Percentiles rank a stretch among this genome's conserved stretches.
Conservation (phyloP, 1,284 basidiomycete species). For the Ustilago xerochloae region DNA sequence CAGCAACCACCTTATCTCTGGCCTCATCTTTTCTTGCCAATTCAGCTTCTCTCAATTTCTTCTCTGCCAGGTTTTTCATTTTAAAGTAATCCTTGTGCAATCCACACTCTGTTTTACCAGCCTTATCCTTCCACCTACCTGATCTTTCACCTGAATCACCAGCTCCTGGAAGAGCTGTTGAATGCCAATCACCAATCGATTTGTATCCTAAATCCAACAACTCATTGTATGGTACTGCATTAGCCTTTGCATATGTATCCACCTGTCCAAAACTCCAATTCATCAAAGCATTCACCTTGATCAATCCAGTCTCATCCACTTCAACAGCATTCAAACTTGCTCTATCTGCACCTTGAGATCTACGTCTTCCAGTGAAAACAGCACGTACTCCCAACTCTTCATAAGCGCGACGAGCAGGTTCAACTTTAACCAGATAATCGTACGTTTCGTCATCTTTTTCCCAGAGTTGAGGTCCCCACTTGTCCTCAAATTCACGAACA, state of each 20-base stretch:
- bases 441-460: slow-evolving; percentile 87
- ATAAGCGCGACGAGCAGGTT: slow-evolving; percentile 91
- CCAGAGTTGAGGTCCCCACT: slow-evolving; percentile 87
- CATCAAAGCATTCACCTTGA: slow-evolving; percentile 95
- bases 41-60: slow-evolving; percentile 62
- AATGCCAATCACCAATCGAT: slow-evolving; percentile 97
- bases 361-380: slow-evolving; percentile 92
- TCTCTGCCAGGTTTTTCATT: slow-evolving; percentile 63
- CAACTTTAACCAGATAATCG: slow-evolving; percentile 94
- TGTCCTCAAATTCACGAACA: slow-evolving; percentile 80
- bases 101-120: slow-evolving; percentile 92
- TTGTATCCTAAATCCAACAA: slow-evolving; percentile 91
- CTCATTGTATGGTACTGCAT: slow-evolving; percentile 89
- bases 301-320: slow-evolving; percentile 87
- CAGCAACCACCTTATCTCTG: slow-evolving; percentile 33
- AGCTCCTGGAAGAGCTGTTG: slow-evolving; percentile 76
- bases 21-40: slow-evolving; percentile 56
- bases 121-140: slow-evolving; percentile 88
- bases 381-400: slow-evolving; percentile 81
- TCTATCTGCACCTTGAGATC: slow-evolving; percentile 90
- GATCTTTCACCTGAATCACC: slow-evolving; percentile 78
- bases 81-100: slow-evolving; percentile 74
- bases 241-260: slow-evolving; percentile 83
- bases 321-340: slow-evolving; percentile 86
- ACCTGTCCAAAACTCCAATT: slow-evolving; percentile 88